Base-by-base conservation (phyloP, 176 grass and related monocot species). In the Hordeum vulgare region DNA sequence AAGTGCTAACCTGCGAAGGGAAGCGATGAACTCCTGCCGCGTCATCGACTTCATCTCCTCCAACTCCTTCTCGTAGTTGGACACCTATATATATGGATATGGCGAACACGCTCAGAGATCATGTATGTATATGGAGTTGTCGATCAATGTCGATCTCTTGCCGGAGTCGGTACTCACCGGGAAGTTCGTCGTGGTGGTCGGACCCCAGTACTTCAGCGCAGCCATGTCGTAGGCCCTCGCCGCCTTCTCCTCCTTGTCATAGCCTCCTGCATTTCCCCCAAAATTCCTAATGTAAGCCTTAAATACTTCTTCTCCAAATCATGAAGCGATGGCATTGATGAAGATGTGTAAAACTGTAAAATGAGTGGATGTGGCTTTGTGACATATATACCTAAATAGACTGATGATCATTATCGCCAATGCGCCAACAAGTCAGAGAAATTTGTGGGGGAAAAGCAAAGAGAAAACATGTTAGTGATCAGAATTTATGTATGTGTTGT, bases 31-130 rank as follows among this genome's bases (percentile, higher is more conserved):
- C 92, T 98, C 96, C 72, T 95, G 96, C 66, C 96, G 82, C 40
- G 96, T 93, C 96, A 91, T 95, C 15, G 91, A 76, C 81, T 93
- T 95, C 96, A 98, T 98, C 82, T 93, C 96, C 77, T 98, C 90
- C 66, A 95, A 54, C 79, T 98, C 92, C 82, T 91, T 86, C 75
- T 91, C 89, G 29, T 98, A 98, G 79, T 88, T 88, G n/a, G 89
- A 49, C 42, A 91, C 92, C 96, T 95, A 0, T 3, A 3, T 18
- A n/a, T n/a, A n/a, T n/a, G n/a, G n/a, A n/a, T n/a, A 66, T 63
- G 10, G 54, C 31, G 0, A 26, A 80, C 17, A 31, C 27, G 8
- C 60, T 54, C 57, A 11, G 41, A 1, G 12, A 40, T 68, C 61
- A 76, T n/a, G n/a, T n/a, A n/a, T 71, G 33, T 64, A 67, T 82